These are phyloP conservation scores for Amborella trichopoda DNA, from an alignment of 164 flowering plant species.

Conservation along the genomic window DNA sequence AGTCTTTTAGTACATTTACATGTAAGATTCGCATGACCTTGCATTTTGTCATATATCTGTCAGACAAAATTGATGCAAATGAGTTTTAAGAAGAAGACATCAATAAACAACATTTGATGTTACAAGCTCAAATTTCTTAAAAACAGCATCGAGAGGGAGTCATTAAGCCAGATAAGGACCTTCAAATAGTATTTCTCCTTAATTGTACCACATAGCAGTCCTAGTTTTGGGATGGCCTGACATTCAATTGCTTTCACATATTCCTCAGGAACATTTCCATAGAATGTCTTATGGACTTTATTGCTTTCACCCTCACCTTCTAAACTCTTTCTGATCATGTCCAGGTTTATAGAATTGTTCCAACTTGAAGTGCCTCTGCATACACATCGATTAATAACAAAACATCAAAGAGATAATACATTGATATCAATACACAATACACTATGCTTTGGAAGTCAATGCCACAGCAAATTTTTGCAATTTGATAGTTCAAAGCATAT, in stretches of 20 bases:
- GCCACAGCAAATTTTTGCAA: no score
- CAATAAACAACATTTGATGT: background rate
- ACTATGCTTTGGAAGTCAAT: no score
- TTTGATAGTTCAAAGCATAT: no score
- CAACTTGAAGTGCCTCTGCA: slow-evolving; percentile 21
- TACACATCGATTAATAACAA: no score
- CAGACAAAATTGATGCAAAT: background rate
- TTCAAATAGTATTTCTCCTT: slow-evolving; percentile 36
- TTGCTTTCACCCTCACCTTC: slow-evolving; percentile 13
- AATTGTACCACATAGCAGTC: slow-evolving; percentile 21
- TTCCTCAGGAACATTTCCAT: slow-evolving; percentile 26
- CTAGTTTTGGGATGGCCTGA: slow-evolving; percentile 22
- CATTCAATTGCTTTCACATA: slow-evolving; percentile 18
- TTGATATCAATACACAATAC: no score
- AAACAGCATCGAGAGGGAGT: no score
- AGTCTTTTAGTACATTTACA: slow-evolving; percentile 35
- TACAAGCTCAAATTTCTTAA: no score
- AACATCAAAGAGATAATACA: no score
- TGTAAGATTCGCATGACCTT: slow-evolving; percentile 28
- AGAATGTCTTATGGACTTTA: slow-evolving; percentile 20
- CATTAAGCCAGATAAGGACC: slow-evolving; percentile 16
- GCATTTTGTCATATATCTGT: slow-evolving; percentile 30
- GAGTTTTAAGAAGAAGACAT: background rate
- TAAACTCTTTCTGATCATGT: slow-evolving; percentile 8
- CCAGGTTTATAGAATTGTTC: slow-evolving; percentile 10